Percentiles rank a stretch among this genome's conserved stretches.
Evolutionary conservation across 2,329 filamentous ascomycete genomes (phyloP).

Genomic region (Fusarium redolens): DNA sequence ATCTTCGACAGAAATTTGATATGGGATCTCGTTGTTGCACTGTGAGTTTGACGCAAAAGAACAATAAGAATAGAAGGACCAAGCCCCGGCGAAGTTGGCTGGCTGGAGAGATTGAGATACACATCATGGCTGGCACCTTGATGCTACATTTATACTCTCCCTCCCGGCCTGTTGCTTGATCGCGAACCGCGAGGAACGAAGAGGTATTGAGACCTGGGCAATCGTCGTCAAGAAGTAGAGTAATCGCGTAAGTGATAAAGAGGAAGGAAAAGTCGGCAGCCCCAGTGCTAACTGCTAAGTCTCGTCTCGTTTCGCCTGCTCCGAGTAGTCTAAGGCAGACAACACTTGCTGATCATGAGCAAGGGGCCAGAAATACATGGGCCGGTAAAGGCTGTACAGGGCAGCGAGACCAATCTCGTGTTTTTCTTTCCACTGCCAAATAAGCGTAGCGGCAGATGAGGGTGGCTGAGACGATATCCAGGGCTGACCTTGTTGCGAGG

Average conservation of each 20-base stretch:
- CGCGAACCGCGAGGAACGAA: slow-evolving; percentile 7
- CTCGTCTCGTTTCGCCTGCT: neutral
- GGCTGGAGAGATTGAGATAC: slow-evolving; percentile 35
- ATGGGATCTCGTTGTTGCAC: slow-evolving; percentile 62
- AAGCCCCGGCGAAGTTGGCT: slow-evolving; percentile 30
- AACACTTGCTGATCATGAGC: slow-evolving; percentile 22
- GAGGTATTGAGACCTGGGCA: slow-evolving; percentile 6
- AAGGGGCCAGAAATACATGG: slow-evolving; percentile 28
- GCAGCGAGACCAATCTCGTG: neutral
- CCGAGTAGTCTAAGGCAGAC: slow-evolving; percentile 12
- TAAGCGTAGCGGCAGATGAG: slow-evolving; percentile 41
- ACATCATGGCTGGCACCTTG: slow-evolving; percentile 41
- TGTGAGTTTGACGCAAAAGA: slow-evolving; percentile 32
- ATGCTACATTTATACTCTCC: slow-evolving; percentile 37
- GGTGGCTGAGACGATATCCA: slow-evolving; percentile 44
- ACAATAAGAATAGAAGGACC: slow-evolving; percentile 35
- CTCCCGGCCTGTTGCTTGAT: slow-evolving; percentile 25
- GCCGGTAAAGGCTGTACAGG: neutral
- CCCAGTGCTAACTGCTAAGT: neutral
- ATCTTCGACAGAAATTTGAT: slow-evolving; percentile 64
- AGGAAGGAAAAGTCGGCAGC: slow-evolving; percentile 11
- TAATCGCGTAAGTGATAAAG: slow-evolving; percentile 11
- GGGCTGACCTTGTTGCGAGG: slow-evolving; percentile 40
- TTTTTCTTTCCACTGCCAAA: slow-evolving; percentile 21
- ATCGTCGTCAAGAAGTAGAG: slow-evolving; percentile 2